These are phyloP conservation scores for Phytophthora fragariaefolia DNA, from an alignment of 352 stramenopile genomes.

Conservation along the genomic window DNA sequence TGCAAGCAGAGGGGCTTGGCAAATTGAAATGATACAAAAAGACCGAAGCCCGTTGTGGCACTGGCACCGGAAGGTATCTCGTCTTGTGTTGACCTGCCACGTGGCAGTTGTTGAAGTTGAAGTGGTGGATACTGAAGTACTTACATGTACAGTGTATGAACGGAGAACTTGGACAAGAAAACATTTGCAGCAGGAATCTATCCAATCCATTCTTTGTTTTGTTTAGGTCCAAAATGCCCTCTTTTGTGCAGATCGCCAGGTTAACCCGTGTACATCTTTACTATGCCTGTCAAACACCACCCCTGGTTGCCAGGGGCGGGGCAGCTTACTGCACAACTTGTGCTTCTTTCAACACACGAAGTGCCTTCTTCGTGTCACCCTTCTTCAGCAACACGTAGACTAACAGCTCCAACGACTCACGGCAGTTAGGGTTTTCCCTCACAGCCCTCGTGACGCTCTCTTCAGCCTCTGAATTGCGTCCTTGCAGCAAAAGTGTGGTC, in stretches of 20 bases:
- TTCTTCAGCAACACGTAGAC: constrained; percentile 92
- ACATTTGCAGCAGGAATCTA: constrained; percentile 22
- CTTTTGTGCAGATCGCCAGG: constrained; percentile 29
- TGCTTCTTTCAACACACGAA: constrained; percentile 88
- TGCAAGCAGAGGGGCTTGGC: constrained; percentile 35
- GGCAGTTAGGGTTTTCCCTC: constrained; percentile 80
- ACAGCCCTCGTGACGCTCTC: constrained; percentile 87
- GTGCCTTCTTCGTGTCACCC: constrained; percentile 87
- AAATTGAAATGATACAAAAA: constrained; percentile 34
- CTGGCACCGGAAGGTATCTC: constrained; percentile 14
- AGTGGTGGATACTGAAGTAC: not conserved
- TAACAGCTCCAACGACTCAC: constrained; percentile 85
- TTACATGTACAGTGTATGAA: no score
- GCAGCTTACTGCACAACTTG: constrained; percentile 66
- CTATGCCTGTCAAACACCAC: constrained; percentile 23
- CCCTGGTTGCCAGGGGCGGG: constrained; percentile 4
- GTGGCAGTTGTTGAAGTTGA: constrained; percentile 7
- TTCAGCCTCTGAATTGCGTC: constrained; percentile 74
- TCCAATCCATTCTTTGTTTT: constrained; percentile 22
- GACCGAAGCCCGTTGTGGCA: constrained; percentile 24
- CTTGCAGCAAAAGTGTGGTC: constrained; percentile 78
- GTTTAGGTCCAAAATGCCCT: constrained; percentile 19
- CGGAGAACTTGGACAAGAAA: not conserved
- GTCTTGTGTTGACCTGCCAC: constrained; percentile 9
- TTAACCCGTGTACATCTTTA: constrained; percentile 31